A percentile compares a stretch with the other conserved stretches of the same genome.
phyloP scores from a whole-genome alignment of 2,329 filamentous ascomycete genomes.

The Colletotrichum neosansevieriae region DNA sequence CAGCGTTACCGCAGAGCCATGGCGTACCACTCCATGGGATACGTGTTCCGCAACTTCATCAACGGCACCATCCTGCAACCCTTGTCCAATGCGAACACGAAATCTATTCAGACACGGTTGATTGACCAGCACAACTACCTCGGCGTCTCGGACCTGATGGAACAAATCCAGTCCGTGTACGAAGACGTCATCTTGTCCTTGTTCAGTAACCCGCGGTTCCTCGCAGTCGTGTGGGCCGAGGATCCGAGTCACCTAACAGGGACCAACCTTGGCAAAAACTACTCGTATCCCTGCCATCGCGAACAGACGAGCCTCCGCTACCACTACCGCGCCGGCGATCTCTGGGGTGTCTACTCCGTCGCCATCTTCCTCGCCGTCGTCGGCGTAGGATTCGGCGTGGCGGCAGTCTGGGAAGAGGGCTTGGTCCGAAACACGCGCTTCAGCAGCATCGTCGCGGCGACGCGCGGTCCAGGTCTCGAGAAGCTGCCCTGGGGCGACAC shows the following conservation, averaged over 20 bases:
- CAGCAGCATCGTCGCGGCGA: constrained; percentile 55
- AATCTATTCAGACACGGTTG: constrained; percentile 55
- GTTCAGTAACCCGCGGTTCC: constrained; percentile 50
- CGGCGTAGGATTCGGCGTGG: constrained; percentile 47
- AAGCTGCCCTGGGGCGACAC: constrained; percentile 45
- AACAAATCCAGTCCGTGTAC: constrained; percentile 46
- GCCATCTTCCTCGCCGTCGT: constrained; percentile 47
- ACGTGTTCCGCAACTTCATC: constrained; percentile 46
- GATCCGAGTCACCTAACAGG: constrained; percentile 43
- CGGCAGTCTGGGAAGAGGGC: constrained; percentile 49
- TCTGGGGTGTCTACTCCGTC: constrained; percentile 52
- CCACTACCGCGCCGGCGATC: constrained; percentile 46
- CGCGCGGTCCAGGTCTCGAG: constrained; percentile 52
- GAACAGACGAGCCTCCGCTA: constrained; percentile 47
- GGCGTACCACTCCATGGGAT: constrained; percentile 50
- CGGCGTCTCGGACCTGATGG: constrained; percentile 44
- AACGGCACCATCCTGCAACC: constrained; percentile 47
- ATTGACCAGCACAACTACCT: constrained; percentile 50
- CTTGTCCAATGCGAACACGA: constrained; percentile 45
- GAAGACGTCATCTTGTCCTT: constrained; percentile 52
- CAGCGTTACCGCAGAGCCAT: constrained; percentile 46
- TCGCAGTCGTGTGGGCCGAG: constrained; percentile 49
- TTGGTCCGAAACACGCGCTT: constrained; percentile 52
- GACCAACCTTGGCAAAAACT: constrained; percentile 40
- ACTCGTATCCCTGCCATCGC: constrained; percentile 46